Conservation (phyloP, 768 basidiomycete genomes). For the Macrolepiota albuminosa region DNA sequence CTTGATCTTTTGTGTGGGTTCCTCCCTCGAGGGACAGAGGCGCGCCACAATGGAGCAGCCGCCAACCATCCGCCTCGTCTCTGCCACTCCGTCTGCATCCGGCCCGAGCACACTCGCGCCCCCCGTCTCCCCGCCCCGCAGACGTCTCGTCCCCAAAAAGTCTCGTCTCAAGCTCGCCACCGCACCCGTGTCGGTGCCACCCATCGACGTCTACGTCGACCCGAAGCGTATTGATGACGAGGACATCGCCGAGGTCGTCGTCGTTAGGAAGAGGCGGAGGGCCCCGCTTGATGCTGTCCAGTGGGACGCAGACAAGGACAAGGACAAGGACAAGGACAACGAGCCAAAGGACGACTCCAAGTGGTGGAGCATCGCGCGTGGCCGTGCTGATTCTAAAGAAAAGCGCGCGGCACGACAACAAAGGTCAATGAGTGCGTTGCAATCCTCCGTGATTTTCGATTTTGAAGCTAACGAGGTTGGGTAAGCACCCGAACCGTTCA, state of each 20-base stretch:
- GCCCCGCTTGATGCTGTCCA: constrained; percentile 52
- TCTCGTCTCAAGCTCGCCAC: constrained; percentile 54
- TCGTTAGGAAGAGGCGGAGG: constrained; percentile 78
- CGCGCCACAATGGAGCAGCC: constrained; percentile 5
- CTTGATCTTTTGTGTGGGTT: not conserved
- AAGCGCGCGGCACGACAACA: constrained; percentile 24
- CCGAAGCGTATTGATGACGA: constrained; percentile 39
- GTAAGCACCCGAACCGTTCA: constrained; percentile 45
- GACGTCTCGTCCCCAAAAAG: constrained; percentile 68
- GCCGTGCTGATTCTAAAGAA: constrained; percentile 67
- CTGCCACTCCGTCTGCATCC: constrained; percentile 58
- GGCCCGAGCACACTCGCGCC: constrained; percentile 27
- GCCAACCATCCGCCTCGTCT: constrained; percentile 67
- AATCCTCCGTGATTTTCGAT: too few species aligned
- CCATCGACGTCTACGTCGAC: constrained; percentile 67
- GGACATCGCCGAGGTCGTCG: constrained; percentile 62
- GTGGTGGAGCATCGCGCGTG: constrained; percentile 82
- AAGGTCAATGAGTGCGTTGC: constrained; percentile 41
- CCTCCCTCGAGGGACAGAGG: too few species aligned
- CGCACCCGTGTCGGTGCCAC: too few species aligned
- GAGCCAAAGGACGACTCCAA: constrained; percentile 42
- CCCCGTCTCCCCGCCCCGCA: constrained; percentile 22
- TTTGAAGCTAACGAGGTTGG: too few species aligned
- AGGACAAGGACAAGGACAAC: constrained; percentile 30
- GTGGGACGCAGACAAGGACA: too few species aligned